Conservation (phyloP, 371 early-diverging fungal genomes). For the Globomyces sp. region DNA sequence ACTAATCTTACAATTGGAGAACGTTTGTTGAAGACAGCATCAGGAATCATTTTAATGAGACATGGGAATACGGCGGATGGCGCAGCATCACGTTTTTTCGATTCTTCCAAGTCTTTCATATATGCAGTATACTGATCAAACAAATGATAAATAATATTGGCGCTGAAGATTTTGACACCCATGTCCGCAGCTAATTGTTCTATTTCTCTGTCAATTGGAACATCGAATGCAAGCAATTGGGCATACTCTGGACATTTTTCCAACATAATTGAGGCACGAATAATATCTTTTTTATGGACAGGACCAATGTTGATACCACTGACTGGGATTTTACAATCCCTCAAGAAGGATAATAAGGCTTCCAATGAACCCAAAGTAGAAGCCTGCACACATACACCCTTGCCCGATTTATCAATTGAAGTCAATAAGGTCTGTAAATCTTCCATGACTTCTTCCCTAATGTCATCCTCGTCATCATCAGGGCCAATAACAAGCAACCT, state of each 20-base stretch:
- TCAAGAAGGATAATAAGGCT: conserved; percentile 97
- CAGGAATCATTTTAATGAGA: conserved; percentile 90
- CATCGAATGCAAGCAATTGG: conserved; percentile 98
- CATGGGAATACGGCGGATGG: conserved; percentile 97
- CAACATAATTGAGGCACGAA: conserved; percentile 90
- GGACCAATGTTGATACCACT: conserved; percentile 98
- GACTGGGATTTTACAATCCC: conserved; percentile 94
- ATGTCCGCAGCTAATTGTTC: conserved; percentile 89
- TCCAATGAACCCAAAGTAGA: conserved; percentile 99
- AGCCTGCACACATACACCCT: conserved; percentile 99
- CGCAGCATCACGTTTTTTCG: conserved; percentile 85
- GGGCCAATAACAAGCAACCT: conserved; percentile 90
- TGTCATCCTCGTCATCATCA: conserved; percentile 95
- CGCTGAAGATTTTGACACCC: conserved; percentile 93
- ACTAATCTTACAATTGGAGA: conserved; percentile 80
- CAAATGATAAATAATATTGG: conserved; percentile 99
- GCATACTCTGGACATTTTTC: conserved; percentile 91
- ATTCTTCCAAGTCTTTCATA: conserved; percentile 69
- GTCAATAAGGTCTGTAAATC: conserved; percentile 78
- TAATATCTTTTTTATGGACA: conserved; percentile 98
- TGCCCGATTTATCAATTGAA: conserved; percentile 81
- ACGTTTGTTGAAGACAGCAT: conserved; percentile 95
- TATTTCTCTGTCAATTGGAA: conserved; percentile 97
- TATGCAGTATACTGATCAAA: conserved; percentile 89
- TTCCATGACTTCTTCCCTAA: conserved; percentile 91